Evolutionary conservation across 1,284 basidiomycete genomes (phyloP).

Genomic region (Gomphus bonarii): DNA sequence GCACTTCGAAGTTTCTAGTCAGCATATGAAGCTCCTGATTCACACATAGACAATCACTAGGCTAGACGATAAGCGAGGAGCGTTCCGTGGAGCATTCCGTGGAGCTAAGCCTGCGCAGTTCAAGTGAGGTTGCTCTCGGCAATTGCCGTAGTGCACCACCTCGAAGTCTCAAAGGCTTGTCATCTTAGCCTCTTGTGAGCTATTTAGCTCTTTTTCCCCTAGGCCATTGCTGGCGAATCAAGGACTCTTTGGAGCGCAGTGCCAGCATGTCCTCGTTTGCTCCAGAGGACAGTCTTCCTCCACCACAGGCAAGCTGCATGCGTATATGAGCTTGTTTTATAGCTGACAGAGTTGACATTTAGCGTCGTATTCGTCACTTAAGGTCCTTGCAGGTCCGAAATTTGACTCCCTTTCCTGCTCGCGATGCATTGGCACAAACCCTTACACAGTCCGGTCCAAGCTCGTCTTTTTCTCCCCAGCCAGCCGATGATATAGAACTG

Average conservation of each 20-base stretch:
- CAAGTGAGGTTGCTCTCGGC: background rate
- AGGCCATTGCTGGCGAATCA: background rate
- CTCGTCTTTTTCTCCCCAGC: constrained; percentile 36
- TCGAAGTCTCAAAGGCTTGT: background rate
- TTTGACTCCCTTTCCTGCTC: constrained; percentile 68
- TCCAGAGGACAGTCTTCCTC: background rate
- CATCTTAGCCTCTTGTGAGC: background rate
- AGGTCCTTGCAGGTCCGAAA: constrained; percentile 67
- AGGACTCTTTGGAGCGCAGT: background rate
- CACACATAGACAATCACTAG: no score
- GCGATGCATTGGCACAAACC: constrained; percentile 66
- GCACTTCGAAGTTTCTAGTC: no score
- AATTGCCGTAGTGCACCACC: background rate
- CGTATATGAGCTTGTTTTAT: background rate
- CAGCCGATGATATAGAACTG: constrained; percentile 62
- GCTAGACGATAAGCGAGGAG: no score
- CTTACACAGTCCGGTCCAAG: constrained; percentile 52
- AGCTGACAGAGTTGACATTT: constrained; percentile 11
- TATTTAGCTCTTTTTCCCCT: background rate
- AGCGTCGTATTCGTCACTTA: constrained; percentile 70
- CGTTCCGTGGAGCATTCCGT: no score
- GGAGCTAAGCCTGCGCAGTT: no score
- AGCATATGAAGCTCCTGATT: no score
- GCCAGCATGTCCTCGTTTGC: background rate
- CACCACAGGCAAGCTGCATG: constrained; percentile 3